Conservation (phyloP, 164 flowering plant genomes). For the Amborella trichopoda region DNA sequence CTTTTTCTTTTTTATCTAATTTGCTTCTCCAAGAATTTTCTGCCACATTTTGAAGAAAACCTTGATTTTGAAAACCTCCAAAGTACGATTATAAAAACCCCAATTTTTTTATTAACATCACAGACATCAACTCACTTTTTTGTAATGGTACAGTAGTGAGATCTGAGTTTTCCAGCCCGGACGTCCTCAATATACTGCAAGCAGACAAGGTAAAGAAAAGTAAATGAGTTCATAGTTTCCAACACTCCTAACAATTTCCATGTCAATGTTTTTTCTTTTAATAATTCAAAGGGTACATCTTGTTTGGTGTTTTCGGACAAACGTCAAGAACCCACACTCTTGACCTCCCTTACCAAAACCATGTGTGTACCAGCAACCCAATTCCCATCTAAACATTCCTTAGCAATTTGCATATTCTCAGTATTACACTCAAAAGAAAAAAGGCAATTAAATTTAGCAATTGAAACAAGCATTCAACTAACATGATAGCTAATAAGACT, state of each 20-base stretch:
- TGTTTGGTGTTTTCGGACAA: neutral
- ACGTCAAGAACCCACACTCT: neutral
- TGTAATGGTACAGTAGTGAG: constrained; percentile 80
- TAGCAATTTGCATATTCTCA: too few species aligned
- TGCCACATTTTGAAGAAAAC: neutral
- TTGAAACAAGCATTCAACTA: too few species aligned
- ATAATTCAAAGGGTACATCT: neutral
- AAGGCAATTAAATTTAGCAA: too few species aligned
- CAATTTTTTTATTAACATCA: too few species aligned
- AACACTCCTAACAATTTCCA: too few species aligned
- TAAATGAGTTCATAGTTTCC: neutral
- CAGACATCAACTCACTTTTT: constrained; percentile 42
- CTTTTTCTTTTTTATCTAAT: neutral
- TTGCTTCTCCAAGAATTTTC: neutral
- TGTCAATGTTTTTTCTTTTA: too few species aligned
- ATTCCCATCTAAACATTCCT: too few species aligned
- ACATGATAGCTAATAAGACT: too few species aligned
- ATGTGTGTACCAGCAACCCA: neutral
- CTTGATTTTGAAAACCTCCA: neutral
- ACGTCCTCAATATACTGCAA: constrained; percentile 74
- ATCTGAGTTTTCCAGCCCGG: constrained; percentile 48
- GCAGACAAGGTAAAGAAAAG: constrained; percentile 1
- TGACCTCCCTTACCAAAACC: neutral
- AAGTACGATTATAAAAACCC: neutral
- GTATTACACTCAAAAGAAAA: too few species aligned